Percentiles rank a stretch among this genome's conserved stretches.
phyloP scores from a whole-genome alignment of 148 eudicot species.

The Heliosperma pusillum region DNA sequence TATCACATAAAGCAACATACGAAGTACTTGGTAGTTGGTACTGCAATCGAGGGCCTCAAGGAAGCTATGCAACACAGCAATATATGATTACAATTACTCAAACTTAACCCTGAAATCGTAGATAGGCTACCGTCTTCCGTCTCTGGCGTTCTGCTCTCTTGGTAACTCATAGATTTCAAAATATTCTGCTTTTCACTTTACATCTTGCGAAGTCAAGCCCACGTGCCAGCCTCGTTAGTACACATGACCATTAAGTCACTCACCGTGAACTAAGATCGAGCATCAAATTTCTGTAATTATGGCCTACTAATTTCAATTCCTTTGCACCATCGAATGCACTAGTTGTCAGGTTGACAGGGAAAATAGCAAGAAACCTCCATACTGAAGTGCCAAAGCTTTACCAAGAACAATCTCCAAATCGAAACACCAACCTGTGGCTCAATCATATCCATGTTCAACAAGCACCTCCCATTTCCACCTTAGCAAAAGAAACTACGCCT shows the following conservation, averaged over 20 bases:
- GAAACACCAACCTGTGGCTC: background rate
- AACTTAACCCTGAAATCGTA: background rate
- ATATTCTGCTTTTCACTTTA: background rate
- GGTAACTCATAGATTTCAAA: background rate
- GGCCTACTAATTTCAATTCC: background rate
- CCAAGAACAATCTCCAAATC: background rate
- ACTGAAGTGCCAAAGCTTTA: background rate
- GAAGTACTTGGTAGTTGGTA: background rate
- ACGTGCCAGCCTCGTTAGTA: background rate
- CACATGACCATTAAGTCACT: background rate
- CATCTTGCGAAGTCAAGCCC: background rate
- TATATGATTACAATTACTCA: too few relatives aligned
- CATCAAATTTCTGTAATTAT: constrained; percentile 1
- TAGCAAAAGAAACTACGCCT: background rate
- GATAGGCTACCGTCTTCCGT: background rate
- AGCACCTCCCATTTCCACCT: background rate
- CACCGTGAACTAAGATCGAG: background rate
- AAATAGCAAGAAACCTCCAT: background rate
- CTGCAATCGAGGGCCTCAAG: background rate
- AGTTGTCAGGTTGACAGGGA: background rate
- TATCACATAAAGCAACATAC: background rate
- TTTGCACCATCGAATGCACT: background rate
- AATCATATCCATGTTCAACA: background rate
- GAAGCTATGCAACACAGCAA: background rate
- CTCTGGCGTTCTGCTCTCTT: background rate